Conservation (phyloP, 768 basidiomycete species). For the Tricholoma bakamatsutake region DNA sequence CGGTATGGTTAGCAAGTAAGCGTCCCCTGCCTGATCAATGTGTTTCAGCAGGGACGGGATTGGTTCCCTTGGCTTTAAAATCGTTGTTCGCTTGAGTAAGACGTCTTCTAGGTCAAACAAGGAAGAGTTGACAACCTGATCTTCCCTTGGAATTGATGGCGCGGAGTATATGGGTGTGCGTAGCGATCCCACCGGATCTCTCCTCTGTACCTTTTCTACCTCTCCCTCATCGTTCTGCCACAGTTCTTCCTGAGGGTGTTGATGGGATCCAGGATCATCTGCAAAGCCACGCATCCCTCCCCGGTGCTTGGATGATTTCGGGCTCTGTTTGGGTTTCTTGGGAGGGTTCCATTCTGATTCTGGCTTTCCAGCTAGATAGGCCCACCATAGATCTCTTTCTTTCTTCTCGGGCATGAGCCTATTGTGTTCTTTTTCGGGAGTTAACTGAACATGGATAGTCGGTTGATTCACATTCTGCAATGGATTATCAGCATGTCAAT, state of each 20-base stretch:
- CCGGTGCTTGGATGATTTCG: conserved; percentile 14
- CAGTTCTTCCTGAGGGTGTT: conserved; percentile 18
- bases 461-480: conserved; percentile 63
- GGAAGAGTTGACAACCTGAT: conserved; percentile 1
- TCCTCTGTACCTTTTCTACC: conserved; percentile 29
- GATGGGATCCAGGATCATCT: conserved; percentile 18
- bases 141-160: conserved; percentile 8
- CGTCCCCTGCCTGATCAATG: conserved; percentile 61
- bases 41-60: conserved; percentile 48
- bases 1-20: not conserved
- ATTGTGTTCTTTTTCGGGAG: conserved; percentile 19
- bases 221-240: conserved; percentile 38
- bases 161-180: conserved; percentile 38
- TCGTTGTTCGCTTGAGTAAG: not conserved
- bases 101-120: not conserved
- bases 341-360: conserved; percentile 61
- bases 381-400: conserved; percentile 78
- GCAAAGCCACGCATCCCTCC: conserved; percentile 33
- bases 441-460: conserved; percentile 40
- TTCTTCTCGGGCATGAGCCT: conserved; percentile 61
- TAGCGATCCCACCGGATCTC: conserved; percentile 30
- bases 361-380: conserved; percentile 64
- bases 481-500: not conserved
- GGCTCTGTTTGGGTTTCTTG: conserved; percentile 32
- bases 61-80: conserved; percentile 46